Evolutionary conservation across 2,329 filamentous ascomycete genomes (phyloP), one percentile per base, ranked within the genome.

Genomic region (Pyrenophora graminea): DNA sequence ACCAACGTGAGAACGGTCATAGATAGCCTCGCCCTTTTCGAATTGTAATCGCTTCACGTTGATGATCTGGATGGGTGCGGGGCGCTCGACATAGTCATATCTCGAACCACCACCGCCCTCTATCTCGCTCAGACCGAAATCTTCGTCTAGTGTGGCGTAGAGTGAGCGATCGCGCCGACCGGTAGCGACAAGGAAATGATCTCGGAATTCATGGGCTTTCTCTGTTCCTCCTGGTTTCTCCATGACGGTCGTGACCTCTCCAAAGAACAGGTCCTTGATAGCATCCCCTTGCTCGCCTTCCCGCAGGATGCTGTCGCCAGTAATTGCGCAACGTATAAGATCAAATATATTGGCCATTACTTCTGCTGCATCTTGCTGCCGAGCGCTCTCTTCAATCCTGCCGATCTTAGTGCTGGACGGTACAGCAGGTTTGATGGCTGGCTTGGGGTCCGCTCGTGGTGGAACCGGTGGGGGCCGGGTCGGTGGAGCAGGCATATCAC

Each of bases 361-460:
- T 73, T 99, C 94, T 10, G 91, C 91, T 4, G 97, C 93, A 74
- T 99, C 94, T 74, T 99, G 92, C 68, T 99, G 94, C 42, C 67
- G 67, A 30, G 90, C 82, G 15, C 82, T 82, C 36, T 82, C 77
- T 61, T 85, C 79, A 4, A 84, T 78, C 47, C 81, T 77, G 31
- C 80, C 77, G 18, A 80, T 64, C 10, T 57, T 65, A 7, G 58
- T 60, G 39, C 64, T 66, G 13, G 55, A 53, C 8, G 48, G 46
- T 25, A 48, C 21, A 13, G 40, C 30, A 9, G 51, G 9, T 34
- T 53, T 47, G n/a, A 34, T 13, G 6, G 43, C 46, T 9, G 51
- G 33, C 25, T 53, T 44, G 12, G 45, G 21, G 36, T 71, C 63
- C 54, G 80, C 75, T 40, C 83, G 75, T 34, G 83, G 83, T 27